Evolutionary conservation across 2,329 filamentous ascomycete genomes (phyloP).

Genomic region (Arthrobotrys entomopaga): DNA sequence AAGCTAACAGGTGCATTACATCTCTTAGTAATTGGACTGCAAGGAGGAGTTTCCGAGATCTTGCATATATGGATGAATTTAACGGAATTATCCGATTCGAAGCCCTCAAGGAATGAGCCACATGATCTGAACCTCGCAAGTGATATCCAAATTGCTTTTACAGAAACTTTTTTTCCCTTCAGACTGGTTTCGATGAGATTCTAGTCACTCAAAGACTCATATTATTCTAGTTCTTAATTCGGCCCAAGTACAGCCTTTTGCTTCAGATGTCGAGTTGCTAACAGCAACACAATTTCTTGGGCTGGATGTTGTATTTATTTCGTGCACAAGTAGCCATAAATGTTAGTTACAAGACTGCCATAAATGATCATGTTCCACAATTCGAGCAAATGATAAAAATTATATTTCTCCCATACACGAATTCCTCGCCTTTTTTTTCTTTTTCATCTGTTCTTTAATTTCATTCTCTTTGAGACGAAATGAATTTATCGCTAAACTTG

Average conservation of each 20-base stretch:
- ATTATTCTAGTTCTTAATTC: neutral
- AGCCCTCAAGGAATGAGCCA: slow-evolving; percentile 16
- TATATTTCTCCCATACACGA: too few species aligned
- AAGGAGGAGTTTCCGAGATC: slow-evolving; percentile 50
- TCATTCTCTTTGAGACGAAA: too few species aligned
- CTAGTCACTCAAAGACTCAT: neutral
- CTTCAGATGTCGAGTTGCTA: neutral
- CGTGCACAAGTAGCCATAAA: too few species aligned
- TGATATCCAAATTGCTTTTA: too few species aligned
- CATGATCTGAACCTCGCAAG: neutral
- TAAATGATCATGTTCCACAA: too few species aligned
- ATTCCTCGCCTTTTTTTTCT: too few species aligned
- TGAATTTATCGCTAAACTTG: neutral
- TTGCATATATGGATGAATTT: slow-evolving; percentile 45
- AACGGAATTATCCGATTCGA: slow-evolving; percentile 52
- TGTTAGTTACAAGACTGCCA: neutral
- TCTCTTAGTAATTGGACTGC: slow-evolving; percentile 53
- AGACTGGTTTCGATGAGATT: too few species aligned
- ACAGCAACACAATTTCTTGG: slow-evolving; percentile 10
- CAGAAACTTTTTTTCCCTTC: too few species aligned
- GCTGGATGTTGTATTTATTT: slow-evolving; percentile 17
- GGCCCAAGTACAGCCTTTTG: neutral
- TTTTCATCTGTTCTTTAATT: too few species aligned
- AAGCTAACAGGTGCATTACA: slow-evolving; percentile 8
- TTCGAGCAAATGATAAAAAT: too few species aligned